Percentiles rank a stretch among this genome's conserved stretches.
phyloP scores from a whole-genome alignment of 208 protist genomes.

The Leishmania martiniquensis region DNA sequence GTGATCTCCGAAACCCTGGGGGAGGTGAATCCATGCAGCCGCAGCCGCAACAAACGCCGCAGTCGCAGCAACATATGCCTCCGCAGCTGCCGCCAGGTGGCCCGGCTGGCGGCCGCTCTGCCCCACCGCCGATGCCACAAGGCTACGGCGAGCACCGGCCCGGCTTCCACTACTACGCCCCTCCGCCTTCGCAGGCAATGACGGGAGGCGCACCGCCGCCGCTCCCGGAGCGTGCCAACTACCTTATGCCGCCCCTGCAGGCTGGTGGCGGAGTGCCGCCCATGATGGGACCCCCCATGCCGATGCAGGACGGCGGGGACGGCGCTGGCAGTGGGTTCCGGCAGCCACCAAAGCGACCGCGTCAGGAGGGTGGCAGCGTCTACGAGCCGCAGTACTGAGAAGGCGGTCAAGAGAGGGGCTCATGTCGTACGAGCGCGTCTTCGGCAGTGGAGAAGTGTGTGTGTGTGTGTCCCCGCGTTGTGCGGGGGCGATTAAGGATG shows the following conservation, averaged over 20 bases:
- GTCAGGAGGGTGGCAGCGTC: conserved; percentile 24
- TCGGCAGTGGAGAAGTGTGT: background rate
- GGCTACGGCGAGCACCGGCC: conserved; percentile 9
- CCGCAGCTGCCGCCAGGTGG: background rate
- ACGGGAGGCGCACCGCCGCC: conserved; percentile 1
- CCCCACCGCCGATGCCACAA: background rate
- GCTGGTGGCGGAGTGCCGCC: conserved; percentile 8
- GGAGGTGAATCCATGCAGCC: background rate
- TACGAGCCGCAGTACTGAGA: conserved; percentile 33
- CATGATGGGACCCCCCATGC: conserved; percentile 18
- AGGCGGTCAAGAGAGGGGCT: background rate
- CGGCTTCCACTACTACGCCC: background rate
- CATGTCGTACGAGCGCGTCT: background rate
- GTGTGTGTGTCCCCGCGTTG: background rate
- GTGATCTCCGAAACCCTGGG: conserved; percentile 46
- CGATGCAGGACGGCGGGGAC: background rate
- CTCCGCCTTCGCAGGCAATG: background rate
- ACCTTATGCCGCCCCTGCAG: conserved; percentile 27
- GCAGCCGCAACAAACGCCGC: background rate
- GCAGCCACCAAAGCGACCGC: conserved; percentile 32
- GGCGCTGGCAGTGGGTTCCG: conserved; percentile 24
- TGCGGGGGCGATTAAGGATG: background rate
- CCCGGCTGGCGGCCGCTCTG: background rate
- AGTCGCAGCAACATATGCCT: background rate
- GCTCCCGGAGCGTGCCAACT: conserved; percentile 25